A percentile compares a stretch with the other conserved stretches of the same genome.
These are phyloP conservation scores for Cupressus sempervirens DNA, from an alignment of 75 land plant genomes.

Conservation along the genomic window DNA sequence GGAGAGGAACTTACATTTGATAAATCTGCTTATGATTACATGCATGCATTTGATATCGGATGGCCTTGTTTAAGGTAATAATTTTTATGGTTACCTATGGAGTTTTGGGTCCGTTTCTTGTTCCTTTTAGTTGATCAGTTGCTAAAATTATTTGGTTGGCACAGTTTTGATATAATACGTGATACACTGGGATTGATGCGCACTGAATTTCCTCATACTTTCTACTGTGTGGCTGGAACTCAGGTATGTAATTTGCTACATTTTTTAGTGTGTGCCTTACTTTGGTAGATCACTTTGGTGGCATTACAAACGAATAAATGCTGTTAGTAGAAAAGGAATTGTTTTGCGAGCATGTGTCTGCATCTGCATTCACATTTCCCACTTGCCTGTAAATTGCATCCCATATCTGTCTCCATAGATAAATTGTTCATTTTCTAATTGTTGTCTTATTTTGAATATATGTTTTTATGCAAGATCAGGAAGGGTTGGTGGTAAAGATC, in stretches of 20 bases:
- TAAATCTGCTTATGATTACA: constrained; percentile 81
- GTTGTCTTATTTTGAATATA: not conserved
- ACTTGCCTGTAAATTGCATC: not conserved
- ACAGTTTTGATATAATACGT: constrained; percentile 83
- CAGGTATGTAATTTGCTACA: constrained; percentile 45
- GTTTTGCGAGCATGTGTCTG: not conserved
- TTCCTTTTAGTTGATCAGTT: constrained; percentile 3
- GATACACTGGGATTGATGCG: constrained; percentile 77
- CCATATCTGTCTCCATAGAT: not conserved
- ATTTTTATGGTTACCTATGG: not conserved
- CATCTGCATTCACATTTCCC: not conserved
- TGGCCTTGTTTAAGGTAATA: constrained; percentile 95
- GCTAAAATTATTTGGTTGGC: constrained; percentile 1
- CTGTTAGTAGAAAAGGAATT: not conserved
- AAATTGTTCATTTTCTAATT: not conserved
- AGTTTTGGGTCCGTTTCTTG: not conserved
- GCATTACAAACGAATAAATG: not conserved
- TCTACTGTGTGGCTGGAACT: constrained; percentile 82
- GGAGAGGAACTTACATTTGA: constrained; percentile 90
- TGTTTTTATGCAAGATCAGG: not conserved
- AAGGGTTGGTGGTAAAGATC: not conserved
- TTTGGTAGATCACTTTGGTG: not conserved
- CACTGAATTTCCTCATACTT: constrained; percentile 81
- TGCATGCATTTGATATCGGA: constrained; percentile 79
- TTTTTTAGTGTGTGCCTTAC: not conserved